These are phyloP conservation scores for Eimeria sp. DNA, from an alignment of 169 alveolate species.

Conservation along the genomic window DNA sequence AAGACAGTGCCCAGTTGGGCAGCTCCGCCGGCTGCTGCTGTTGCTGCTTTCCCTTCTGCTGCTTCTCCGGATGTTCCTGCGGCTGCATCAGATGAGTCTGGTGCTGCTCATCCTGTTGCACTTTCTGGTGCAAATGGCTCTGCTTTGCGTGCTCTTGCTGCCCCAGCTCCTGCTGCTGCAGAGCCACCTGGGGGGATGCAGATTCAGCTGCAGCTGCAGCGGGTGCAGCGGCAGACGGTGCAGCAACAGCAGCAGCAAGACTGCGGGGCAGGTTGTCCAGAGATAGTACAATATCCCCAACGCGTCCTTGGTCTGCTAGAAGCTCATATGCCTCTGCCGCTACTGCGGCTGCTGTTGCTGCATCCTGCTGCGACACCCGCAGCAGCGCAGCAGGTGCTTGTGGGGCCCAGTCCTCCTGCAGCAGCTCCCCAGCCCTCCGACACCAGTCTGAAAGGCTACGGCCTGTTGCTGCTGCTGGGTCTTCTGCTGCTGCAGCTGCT, in stretches of 20 bases:
- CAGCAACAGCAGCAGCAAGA: conserved; percentile 32
- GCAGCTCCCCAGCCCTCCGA: neutral
- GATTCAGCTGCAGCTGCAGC: neutral
- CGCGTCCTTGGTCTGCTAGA: neutral
- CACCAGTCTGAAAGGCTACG: neutral
- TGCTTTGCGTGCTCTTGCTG: neutral
- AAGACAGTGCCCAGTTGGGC: conserved; percentile 33
- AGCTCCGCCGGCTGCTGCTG: neutral
- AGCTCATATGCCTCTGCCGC: conserved; percentile 30
- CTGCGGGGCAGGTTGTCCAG: conserved; percentile 23
- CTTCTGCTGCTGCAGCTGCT: conserved; percentile 24
- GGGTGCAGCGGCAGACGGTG: neutral
- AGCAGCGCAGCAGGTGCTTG: conserved; percentile 50
- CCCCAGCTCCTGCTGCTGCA: neutral
- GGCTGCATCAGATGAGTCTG: neutral
- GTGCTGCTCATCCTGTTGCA: neutral
- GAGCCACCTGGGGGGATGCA: neutral
- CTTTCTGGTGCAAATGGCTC: no score
- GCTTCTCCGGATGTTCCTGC: neutral
- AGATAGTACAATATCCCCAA: conserved; percentile 33
- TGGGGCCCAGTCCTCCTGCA: conserved; percentile 25
- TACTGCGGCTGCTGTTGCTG: conserved; percentile 42
- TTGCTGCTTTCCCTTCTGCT: conserved; percentile 7
- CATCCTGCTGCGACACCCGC: conserved; percentile 51
- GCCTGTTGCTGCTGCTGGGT: neutral